Conservation (phyloP, 768 basidiomycete genomes). For the Tylopilus cervinicoccineus region DNA sequence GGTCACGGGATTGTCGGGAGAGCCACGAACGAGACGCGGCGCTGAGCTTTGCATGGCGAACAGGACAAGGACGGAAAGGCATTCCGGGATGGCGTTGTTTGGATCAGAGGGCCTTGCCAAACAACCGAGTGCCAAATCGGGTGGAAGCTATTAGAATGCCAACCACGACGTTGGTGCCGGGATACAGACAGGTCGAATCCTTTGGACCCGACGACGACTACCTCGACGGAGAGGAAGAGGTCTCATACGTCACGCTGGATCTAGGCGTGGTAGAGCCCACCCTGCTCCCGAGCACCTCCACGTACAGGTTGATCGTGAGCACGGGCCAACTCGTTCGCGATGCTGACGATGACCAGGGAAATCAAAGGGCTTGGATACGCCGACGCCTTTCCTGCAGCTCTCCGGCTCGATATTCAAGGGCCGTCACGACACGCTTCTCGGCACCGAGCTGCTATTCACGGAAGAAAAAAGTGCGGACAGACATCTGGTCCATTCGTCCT, state of each 20-base stretch:
- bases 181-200: constrained; percentile 61
- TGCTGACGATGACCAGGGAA: not conserved
- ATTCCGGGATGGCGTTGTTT: constrained; percentile 25
- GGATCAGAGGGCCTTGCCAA: constrained; percentile 24
- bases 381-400: constrained; percentile 73
- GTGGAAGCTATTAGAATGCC: constrained; percentile 17
- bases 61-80: constrained; percentile 35
- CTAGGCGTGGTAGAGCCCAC: constrained; percentile 69
- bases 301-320: constrained; percentile 73
- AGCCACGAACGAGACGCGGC: constrained; percentile 61
- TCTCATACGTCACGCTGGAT: constrained; percentile 71
- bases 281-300: constrained; percentile 64
- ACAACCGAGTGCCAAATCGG: constrained; percentile 12
- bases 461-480: constrained; percentile 55
- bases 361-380: constrained; percentile 68
- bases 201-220: constrained; percentile 71
- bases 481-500: not conserved
- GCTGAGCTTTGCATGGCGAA: constrained; percentile 27
- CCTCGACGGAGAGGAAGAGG: constrained; percentile 49
- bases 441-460: constrained; percentile 72
- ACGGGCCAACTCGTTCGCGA: not conserved
- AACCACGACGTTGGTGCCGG: constrained; percentile 40
- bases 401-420: constrained; percentile 75
- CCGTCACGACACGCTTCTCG: constrained; percentile 59
- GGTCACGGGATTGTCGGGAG: constrained; percentile 63